Percentiles rank a stretch among this genome's conserved stretches.
Conservation (phyloP, 352 stramenopile genomes). For the Phytophthora europaea region DNA sequence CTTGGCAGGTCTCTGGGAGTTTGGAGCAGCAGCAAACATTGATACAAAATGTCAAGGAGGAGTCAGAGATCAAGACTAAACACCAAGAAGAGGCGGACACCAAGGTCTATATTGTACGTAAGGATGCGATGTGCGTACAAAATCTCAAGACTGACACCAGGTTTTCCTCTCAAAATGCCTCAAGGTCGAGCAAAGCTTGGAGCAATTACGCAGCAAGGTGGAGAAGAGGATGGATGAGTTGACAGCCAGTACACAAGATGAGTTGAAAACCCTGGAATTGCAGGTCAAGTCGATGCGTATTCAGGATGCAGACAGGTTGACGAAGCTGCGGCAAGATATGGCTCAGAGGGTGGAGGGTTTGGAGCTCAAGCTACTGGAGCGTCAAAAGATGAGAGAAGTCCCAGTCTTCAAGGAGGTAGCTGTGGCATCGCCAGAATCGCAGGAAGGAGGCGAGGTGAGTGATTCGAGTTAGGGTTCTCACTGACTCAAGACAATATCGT, state of each 20-base stretch:
- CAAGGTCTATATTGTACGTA: constrained; percentile 2
- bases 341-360: constrained; percentile 13
- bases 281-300: constrained; percentile 13
- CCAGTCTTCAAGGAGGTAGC: constrained; percentile 16
- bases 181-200: constrained; percentile 23
- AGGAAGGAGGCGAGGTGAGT: constrained; percentile 24
- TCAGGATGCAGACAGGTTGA: constrained; percentile 14
- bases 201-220: constrained; percentile 11
- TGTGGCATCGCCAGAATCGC: constrained; percentile 2
- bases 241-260: constrained; percentile 8
- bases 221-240: constrained; percentile 15
- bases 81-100: neutral
- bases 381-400: constrained; percentile 21
- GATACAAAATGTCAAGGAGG: constrained; percentile 5
- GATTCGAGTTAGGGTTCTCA: neutral
- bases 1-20: constrained; percentile 17
- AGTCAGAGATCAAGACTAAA: constrained; percentile 1
- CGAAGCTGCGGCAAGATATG: constrained; percentile 25
- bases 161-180: constrained; percentile 7
- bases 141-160: neutral
- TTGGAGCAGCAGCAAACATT: constrained; percentile 24
- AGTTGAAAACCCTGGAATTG: constrained; percentile 20
- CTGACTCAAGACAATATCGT: no score
- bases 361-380: constrained; percentile 8
- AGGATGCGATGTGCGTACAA: neutral